phyloP scores from a whole-genome alignment of 2,329 filamentous ascomycete species.

The Fusarium dimerum region DNA sequence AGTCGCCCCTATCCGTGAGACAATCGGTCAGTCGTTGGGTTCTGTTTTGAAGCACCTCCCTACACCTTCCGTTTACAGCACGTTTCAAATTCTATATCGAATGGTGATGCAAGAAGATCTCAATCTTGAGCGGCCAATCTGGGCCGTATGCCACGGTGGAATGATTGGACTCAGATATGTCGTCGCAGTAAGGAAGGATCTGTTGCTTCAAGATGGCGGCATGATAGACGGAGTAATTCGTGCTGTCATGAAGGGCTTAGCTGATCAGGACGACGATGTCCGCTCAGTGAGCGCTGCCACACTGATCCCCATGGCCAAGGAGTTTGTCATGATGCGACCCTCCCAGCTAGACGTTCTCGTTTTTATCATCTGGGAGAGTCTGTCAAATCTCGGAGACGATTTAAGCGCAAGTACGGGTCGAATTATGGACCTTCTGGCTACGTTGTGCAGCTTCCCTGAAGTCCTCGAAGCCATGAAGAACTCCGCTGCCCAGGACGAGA shows the following conservation, averaged over 20 bases:
- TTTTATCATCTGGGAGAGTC: constrained; percentile 94
- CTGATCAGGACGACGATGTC: constrained; percentile 91
- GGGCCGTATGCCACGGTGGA: constrained; percentile 95
- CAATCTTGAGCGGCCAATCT: constrained; percentile 71
- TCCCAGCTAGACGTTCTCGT: constrained; percentile 78
- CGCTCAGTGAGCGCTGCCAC: constrained; percentile 97
- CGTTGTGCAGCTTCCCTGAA: constrained; percentile 90
- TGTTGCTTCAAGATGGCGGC: constrained; percentile 78
- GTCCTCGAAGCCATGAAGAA: constrained; percentile 92
- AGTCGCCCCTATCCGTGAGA: constrained; percentile 93
- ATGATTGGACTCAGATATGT: constrained; percentile 97
- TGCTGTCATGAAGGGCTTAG: constrained; percentile 92
- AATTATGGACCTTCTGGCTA: constrained; percentile 97
- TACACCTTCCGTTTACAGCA: constrained; percentile 74
- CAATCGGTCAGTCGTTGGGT: constrained; percentile 89
- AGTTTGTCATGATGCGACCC: constrained; percentile 86
- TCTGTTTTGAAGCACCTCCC: constrained; percentile 85
- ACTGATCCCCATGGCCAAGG: constrained; percentile 90
- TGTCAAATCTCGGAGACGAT: constrained; percentile 95
- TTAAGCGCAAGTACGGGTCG: constrained; percentile 95
- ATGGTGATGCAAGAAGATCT: constrained; percentile 92
- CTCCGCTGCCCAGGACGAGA: constrained; percentile 79
- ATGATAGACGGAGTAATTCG: constrained; percentile 92
- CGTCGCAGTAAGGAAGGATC: constrained; percentile 89
- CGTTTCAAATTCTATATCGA: constrained; percentile 81